Evolutionary conservation across 768 basidiomycete species (phyloP).

Genomic region (Mycena kentingensis): DNA sequence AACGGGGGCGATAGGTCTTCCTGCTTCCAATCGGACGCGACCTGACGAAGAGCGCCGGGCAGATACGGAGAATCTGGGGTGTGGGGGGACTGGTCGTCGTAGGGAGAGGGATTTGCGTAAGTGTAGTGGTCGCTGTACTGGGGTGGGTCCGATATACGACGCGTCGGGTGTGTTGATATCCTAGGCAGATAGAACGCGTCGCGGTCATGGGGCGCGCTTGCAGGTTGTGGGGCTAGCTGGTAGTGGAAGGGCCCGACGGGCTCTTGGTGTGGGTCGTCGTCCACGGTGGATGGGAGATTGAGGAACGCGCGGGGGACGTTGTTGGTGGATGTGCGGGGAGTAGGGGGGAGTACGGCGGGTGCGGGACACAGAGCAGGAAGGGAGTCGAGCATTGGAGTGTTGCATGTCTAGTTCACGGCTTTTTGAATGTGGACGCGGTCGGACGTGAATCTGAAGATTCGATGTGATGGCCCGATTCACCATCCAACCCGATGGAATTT

Average conservation of each 20-base stretch:
- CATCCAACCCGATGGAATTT: too few relatives aligned
- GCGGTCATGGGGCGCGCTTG: slow-evolving; percentile 46
- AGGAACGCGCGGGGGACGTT: not conserved
- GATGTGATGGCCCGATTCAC: too few relatives aligned
- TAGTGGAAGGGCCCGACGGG: not conserved
- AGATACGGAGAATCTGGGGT: slow-evolving; percentile 43
- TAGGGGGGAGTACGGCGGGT: not conserved
- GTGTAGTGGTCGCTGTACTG: slow-evolving; percentile 47
- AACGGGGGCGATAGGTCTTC: slow-evolving; percentile 34
- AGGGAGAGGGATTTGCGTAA: slow-evolving; percentile 42
- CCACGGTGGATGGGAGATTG: slow-evolving; percentile 1
- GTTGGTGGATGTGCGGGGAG: not conserved
- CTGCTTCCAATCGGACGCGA: slow-evolving; percentile 41
- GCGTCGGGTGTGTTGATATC: slow-evolving; percentile 45
- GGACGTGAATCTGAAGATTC: too few relatives aligned
- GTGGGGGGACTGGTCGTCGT: slow-evolving; percentile 32
- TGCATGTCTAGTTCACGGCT: not conserved
- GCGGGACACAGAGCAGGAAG: not conserved
- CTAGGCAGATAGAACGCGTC: slow-evolving; percentile 37
- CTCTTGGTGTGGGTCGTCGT: not conserved
- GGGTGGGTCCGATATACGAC: slow-evolving; percentile 71
- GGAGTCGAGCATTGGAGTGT: slow-evolving; percentile 2
- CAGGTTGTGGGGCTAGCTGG: slow-evolving; percentile 24
- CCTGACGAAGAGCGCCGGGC: slow-evolving; percentile 48
- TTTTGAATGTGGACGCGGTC: too few relatives aligned